A percentile compares a stretch with the other conserved stretches of the same genome.
phyloP scores from a whole-genome alignment of 2,329 filamentous ascomycete genomes.

The Aspergillus fumigatus region DNA sequence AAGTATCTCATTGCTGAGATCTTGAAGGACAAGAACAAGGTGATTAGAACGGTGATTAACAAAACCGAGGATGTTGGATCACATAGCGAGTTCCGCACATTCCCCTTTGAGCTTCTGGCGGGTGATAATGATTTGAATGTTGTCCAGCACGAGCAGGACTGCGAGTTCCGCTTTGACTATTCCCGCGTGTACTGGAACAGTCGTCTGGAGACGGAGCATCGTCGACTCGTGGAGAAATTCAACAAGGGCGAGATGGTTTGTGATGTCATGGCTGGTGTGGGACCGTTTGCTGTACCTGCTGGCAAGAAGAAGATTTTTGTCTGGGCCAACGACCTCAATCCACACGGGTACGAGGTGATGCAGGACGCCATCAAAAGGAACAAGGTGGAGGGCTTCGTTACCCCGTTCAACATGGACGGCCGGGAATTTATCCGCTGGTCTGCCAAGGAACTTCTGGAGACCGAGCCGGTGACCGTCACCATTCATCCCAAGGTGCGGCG shows the following conservation, averaged over 20 bases:
- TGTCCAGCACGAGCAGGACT: conserved; percentile 73
- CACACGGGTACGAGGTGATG: conserved; percentile 74
- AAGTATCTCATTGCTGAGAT: conserved; percentile 81
- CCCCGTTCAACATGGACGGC: conserved; percentile 76
- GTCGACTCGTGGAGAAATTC: conserved; percentile 71
- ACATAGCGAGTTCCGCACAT: conserved; percentile 83
- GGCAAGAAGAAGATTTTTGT: conserved; percentile 88
- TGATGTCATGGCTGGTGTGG: conserved; percentile 96
- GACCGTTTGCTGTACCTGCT: conserved; percentile 88
- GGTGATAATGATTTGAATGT: conserved; percentile 81
- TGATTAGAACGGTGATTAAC: conserved; percentile 86
- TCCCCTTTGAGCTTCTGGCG: conserved; percentile 83
- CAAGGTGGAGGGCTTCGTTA: conserved; percentile 73
- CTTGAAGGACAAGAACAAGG: conserved; percentile 81
- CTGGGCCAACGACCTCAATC: conserved; percentile 96
- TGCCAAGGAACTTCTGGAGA: conserved; percentile 51
- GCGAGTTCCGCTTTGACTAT: conserved; percentile 90
- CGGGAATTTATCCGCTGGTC: conserved; percentile 71
- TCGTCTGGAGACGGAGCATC: conserved; percentile 83
- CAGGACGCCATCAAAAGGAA: conserved; percentile 67
- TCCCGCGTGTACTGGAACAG: conserved; percentile 98
- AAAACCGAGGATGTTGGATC: conserved; percentile 85
- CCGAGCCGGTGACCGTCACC: conserved; percentile 48
- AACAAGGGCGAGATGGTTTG: conserved; percentile 81
- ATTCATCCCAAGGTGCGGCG: conserved; percentile 44